A percentile compares a stretch with the other conserved stretches of the same genome.
These are phyloP conservation scores for Ganoderma sp. DNA, from an alignment of 1,284 basidiomycete genomes.

Conservation along the genomic window DNA sequence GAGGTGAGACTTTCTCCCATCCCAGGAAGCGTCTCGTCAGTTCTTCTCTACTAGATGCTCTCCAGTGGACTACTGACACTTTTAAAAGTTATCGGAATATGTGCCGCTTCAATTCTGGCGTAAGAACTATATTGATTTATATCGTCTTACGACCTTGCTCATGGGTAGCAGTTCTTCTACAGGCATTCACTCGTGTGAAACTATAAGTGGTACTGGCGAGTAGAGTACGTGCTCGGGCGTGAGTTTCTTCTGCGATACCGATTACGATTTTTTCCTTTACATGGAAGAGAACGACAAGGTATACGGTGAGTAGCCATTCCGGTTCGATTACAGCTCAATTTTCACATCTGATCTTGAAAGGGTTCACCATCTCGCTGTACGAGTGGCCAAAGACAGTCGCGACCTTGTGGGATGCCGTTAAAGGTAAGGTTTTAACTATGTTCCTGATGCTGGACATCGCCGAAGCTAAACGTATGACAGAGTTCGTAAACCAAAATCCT, in stretches of 20 bases:
- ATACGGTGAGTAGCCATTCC: conserved; percentile 50
- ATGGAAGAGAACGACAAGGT: conserved; percentile 79
- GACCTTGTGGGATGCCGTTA: conserved; percentile 73
- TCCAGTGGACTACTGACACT: background rate
- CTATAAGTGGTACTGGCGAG: conserved; percentile 43
- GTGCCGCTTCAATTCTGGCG: conserved; percentile 71
- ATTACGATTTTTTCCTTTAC: conserved; percentile 76
- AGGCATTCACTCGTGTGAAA: conserved; percentile 57
- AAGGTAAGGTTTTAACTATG: conserved; percentile 39
- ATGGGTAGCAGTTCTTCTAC: conserved; percentile 53
- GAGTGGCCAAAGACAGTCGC: conserved; percentile 79
- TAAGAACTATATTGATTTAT: conserved; percentile 38
- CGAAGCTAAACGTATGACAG: conserved; percentile 31
- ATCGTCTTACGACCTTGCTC: background rate
- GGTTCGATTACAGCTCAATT: background rate
- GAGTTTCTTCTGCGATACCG: conserved; percentile 76
- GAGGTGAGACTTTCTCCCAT: conserved; percentile 54
- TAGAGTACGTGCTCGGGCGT: conserved; percentile 54
- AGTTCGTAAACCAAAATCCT: conserved; percentile 68
- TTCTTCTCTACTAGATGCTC: background rate
- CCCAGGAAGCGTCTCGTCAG: conserved; percentile 33
- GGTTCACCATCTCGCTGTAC: conserved; percentile 79
- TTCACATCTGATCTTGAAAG: conserved; percentile 34
- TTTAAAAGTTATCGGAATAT: conserved; percentile 49
- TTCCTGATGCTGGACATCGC: background rate